Base-by-base conservation (phyloP, 2,329 filamentous ascomycete genomes). In the Penicillium sp. region DNA sequence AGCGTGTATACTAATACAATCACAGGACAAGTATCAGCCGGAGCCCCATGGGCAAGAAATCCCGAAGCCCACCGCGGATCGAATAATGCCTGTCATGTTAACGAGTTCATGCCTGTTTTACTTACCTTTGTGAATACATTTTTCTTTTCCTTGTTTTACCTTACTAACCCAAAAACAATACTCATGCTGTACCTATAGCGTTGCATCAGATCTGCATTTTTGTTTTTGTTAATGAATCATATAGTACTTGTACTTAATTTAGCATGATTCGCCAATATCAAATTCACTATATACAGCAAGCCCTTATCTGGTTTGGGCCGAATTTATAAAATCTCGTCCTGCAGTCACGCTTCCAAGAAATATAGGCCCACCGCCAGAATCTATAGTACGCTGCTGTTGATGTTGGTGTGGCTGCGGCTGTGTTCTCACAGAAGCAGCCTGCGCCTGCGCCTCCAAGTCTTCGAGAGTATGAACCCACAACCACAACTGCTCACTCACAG, bases 41-140 rank as follows among this genome's bases (percentile, higher is more conserved):
- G 23, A 64, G 62, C 43, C 64, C 64, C 8, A 64, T 66, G 64
- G 64, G 64, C 3, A 66, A 67, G 49, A 67, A 64, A 48, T 67
- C 64, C 4, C 47, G 63, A 33, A 67, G 64, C 53, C 64, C 64
- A 19, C 64, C 64, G 4, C 64, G 64, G 1, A 65, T 67, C 35
- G 64, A 67, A 55, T 67, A 53, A 64, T n/a, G 54, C 14, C 37
- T 37, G n/a, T 55, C 55, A 56, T 49, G 10, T 26, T 54, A 31
- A 66, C 52, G 64, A 65, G 50, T 60, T 46, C 37, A 66, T 56
- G 61, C 49, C 57, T 58, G 21, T 53, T 55, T 50, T 39, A 52
- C 46, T 47, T 35, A 52, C 27, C 54, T 61, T 61, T 33, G 14
- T 59, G 19, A 50, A 54, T 55, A 56, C 35, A 59, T 56, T 45